Base-by-base conservation (phyloP, 139 green algal species). In the Micractinium sp. region DNA sequence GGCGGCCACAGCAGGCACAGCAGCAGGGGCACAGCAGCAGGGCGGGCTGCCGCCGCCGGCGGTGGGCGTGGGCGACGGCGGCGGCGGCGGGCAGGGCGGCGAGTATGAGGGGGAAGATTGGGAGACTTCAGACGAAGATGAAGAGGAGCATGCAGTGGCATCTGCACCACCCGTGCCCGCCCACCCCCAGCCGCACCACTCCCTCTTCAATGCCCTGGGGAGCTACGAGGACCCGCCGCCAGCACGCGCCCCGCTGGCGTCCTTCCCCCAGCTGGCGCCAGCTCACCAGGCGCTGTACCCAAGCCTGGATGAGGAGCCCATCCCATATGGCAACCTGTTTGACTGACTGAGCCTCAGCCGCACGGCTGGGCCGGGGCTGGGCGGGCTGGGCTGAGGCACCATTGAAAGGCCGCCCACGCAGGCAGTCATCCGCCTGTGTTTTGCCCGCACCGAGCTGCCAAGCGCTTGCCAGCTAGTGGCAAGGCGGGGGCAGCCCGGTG, bases 281-380 rank as follows among this genome's bases (percentile, higher is more conserved):
- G 33, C 29, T 27, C n/a, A 20, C 25, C 33, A 35, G n/a, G 27
- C 33, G 33, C 74, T 80, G 33, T 80, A 80, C 74, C 74, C 74
- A 33, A 41, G 74, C 74, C 35, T 80, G 15, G 81, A 86, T 22
- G 81, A 86, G 36, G 81, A 86, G 16, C 60, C 56, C 23, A 13
- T 56, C 31, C 81, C 81, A 0, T 86, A 86, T 76, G 81, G 81
- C 33, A 56, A 31, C 81, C 81, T 86, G 56, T 86, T 86, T 75
- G 81, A 86, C 56, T 86, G 60, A 86, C 15, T 15, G 18, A 14
- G 35, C 16, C 20, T 25, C 63, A 71, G 63, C 63, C 20, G 14
- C 63, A 25, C 20, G 20, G 3, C 20, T 25, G 20, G 20, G 63
- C 14, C 63, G 20, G 22, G 63, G 20, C 63, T 29, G 14, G 2